Conservation (phyloP, 2,329 filamentous ascomycete species). For the Aspergillus latus region DNA sequence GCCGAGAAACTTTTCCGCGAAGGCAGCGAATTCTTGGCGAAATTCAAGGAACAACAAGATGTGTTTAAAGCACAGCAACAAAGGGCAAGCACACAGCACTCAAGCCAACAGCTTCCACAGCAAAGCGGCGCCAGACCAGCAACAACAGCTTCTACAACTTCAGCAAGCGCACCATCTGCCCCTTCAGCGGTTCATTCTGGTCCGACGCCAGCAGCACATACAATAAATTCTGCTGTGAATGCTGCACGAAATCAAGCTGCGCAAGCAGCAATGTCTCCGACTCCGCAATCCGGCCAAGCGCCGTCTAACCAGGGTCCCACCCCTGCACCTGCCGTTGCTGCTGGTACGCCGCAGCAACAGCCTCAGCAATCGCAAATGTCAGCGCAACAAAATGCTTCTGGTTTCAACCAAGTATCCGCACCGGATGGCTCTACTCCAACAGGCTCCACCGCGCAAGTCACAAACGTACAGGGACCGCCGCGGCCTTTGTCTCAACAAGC, state of each 20-base stretch:
- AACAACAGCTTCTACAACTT: conserved; percentile 21
- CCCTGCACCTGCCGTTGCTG: conserved; percentile 25
- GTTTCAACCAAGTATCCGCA: conserved; percentile 33
- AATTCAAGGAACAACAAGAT: conserved; percentile 52
- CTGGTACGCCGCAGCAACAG: conserved; percentile 20
- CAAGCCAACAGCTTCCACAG: conserved; percentile 21
- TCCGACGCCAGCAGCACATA: conserved; percentile 44
- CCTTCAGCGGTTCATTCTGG: conserved; percentile 33
- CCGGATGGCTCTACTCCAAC: conserved; percentile 36
- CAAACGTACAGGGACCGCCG: conserved; percentile 38
- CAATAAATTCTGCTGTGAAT: conserved; percentile 50
- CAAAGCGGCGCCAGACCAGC: conserved; percentile 20
- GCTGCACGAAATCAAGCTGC: conserved; percentile 44
- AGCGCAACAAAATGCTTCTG: conserved; percentile 32
- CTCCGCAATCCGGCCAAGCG: conserved; percentile 35
- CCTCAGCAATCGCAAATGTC: conserved; percentile 22
- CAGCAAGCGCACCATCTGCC: conserved; percentile 26
- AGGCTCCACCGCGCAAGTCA: conserved; percentile 30
- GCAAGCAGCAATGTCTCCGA: conserved; percentile 39
- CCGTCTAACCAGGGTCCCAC: conserved; percentile 30
- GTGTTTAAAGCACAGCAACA: conserved; percentile 43
- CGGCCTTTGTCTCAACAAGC: conserved; percentile 48
- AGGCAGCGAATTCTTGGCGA: conserved; percentile 47
- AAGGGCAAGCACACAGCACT: conserved; percentile 22
- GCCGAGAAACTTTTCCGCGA: conserved; percentile 45